Base-by-base conservation (phyloP, 139 green algal species). In the Trebouxia sp. region DNA sequence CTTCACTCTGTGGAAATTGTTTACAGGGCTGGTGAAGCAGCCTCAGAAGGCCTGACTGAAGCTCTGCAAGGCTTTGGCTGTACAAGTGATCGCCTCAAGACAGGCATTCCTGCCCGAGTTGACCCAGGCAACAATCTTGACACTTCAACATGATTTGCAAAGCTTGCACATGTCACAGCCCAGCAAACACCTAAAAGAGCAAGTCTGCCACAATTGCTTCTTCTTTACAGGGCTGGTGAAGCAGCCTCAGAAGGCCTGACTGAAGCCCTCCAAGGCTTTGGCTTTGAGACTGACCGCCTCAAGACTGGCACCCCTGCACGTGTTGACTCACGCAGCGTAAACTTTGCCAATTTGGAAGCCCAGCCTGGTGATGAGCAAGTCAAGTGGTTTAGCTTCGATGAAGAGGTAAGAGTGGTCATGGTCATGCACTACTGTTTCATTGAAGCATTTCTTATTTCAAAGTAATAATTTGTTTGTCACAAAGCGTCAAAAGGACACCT, bases 281-380 rank as follows among this genome's bases (percentile, higher is more conserved):
- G 96, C 26, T 99, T 98, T 83, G 92, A 98, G 84, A 97, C 93
- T 1, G 96, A 93, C 76, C 83, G 96, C 15, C 87, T 99, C 17
- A 99, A 99, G 87, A 99, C 96, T 0, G 96, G 96, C 35, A 99
- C 96, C 0, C 96, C 96, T 0, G 91, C 96, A 5, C 92, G 96
- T 11, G 94, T 99, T 65, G 95, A 99, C 87, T 42, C 66, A 0
- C 86, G 95, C 38, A 97, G 91, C 20, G 85, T 99, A 12, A 83
- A 99, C 87, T 96, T 93, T 79, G 84, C 78, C 0, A 28, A 53
- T 9, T 85, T 97, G 65, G 91, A 97, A 82, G 85, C 85, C 41
- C 94, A 98, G 88, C 91, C 92, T 9, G 93, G 95, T 65, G 88
- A 92, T 69, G 74, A 85, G 7, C 88, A 96, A 22, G 83, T 93